Evolutionary conservation across 2,329 filamentous ascomycete genomes (phyloP).

Genomic region (Macroventuria anomochaeta): DNA sequence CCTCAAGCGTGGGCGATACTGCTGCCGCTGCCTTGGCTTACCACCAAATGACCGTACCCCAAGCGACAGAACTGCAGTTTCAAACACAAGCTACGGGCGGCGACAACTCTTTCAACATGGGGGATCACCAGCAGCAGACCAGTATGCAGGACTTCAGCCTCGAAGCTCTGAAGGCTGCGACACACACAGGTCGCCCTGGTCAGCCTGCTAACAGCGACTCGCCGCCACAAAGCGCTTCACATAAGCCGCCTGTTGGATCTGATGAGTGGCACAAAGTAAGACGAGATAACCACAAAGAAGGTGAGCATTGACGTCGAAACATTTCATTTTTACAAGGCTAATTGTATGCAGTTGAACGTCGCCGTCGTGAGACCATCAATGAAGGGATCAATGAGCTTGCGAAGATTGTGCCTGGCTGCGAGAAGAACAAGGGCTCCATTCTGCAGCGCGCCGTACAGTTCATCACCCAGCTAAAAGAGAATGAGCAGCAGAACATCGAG

Average conservation of each 20-base stretch:
- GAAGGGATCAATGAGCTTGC: slow-evolving; percentile 98
- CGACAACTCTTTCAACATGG: slow-evolving; percentile 54
- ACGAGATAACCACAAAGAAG: slow-evolving; percentile 99
- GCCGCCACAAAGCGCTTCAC: slow-evolving; percentile 40
- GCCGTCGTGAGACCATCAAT: slow-evolving; percentile 96
- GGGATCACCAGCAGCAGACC: slow-evolving; percentile 51
- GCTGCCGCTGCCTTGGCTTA: slow-evolving; percentile 64
- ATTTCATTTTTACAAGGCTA: slow-evolving; percentile 4
- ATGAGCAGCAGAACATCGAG: slow-evolving; percentile 91
- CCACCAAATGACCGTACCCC: slow-evolving; percentile 63
- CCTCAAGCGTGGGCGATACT: slow-evolving; percentile 61
- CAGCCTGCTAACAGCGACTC: slow-evolving; percentile 44
- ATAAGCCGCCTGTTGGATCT: slow-evolving; percentile 89
- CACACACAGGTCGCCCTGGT: slow-evolving; percentile 56
- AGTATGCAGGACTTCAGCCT: slow-evolving; percentile 52
- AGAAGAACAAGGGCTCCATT: slow-evolving; percentile 99
- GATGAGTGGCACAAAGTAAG: slow-evolving; percentile 98
- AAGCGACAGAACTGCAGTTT: slow-evolving; percentile 62
- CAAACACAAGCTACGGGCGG: slow-evolving; percentile 53
- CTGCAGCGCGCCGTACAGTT: slow-evolving; percentile 91
- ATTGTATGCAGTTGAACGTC: slow-evolving; percentile 77
- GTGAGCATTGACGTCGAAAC: slow-evolving; percentile 57
- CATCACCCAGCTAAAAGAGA: slow-evolving; percentile 92
- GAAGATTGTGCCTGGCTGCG: slow-evolving; percentile 95
- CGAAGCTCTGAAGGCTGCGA: slow-evolving; percentile 59